Conservation (phyloP, 2,329 filamentous ascomycete genomes). For the Curvularia spicifera region DNA sequence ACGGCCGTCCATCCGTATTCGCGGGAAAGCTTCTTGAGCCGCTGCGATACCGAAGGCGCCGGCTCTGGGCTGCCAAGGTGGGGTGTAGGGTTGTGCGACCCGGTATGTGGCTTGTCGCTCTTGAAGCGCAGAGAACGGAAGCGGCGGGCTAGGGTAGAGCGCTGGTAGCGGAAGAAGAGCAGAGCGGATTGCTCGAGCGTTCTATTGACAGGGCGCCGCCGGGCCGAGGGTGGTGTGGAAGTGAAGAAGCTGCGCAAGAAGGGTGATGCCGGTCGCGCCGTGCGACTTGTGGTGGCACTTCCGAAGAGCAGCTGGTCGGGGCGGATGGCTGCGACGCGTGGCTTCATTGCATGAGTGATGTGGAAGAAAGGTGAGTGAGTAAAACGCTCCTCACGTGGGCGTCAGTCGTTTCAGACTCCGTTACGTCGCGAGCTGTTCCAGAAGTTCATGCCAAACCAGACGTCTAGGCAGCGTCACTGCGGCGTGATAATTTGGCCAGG, state of each 20-base stretch:
- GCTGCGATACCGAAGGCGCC: conserved; percentile 66
- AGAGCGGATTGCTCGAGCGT: conserved; percentile 25
- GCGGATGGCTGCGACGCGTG: conserved; percentile 32
- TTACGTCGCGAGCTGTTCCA: conserved; percentile 21
- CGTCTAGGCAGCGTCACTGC: conserved; percentile 14
- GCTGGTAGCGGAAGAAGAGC: conserved; percentile 26
- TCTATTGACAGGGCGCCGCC: conserved; percentile 12
- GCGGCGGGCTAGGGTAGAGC: conserved; percentile 32
- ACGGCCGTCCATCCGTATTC: conserved; percentile 95
- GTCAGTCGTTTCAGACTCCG: conserved; percentile 13
- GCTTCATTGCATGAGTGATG: conserved; percentile 32
- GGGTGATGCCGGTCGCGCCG: conserved; percentile 22
- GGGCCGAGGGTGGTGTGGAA: conserved; percentile 23
- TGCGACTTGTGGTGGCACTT: conserved; percentile 18
- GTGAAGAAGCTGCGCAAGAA: conserved; percentile 41
- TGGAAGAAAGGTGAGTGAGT: conserved; percentile 11
- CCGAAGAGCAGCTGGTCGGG: conserved; percentile 34
- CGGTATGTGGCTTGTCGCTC: conserved; percentile 38
- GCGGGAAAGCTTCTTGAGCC: conserved; percentile 80
- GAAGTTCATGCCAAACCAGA: conserved; percentile 11
- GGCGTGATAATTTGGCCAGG: conserved; percentile 9
- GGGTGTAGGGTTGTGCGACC: conserved; percentile 48
- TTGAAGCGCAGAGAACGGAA: conserved; percentile 49
- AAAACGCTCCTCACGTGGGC: conserved; percentile 22
- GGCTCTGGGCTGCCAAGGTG: conserved; percentile 50